Evolutionary conservation across 2,329 filamentous ascomycete species (phyloP).

Genomic region (Ustulina deusta): DNA sequence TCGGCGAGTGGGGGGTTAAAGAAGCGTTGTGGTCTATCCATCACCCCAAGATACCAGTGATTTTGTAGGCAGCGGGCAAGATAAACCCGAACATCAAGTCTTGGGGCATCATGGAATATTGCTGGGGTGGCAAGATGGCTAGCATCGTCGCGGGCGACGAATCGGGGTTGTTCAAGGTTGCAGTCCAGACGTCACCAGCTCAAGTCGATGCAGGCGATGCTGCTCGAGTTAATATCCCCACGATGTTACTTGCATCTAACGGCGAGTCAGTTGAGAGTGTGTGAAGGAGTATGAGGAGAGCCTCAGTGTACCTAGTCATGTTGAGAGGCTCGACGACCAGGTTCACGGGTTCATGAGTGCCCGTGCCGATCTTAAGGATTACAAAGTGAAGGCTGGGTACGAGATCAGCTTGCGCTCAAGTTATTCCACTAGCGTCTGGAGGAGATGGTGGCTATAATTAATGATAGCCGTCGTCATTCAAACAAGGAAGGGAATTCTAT

Average conservation of each 20-base stretch:
- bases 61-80: slow-evolving; percentile 62
- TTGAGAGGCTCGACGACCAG: slow-evolving; percentile 72
- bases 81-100: slow-evolving; percentile 65
- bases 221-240: slow-evolving; percentile 48
- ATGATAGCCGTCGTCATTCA: too few species aligned
- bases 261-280: slow-evolving; percentile 66
- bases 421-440: slow-evolving; percentile 65
- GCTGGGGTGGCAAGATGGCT: slow-evolving; percentile 76
- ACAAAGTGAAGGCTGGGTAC: slow-evolving; percentile 68
- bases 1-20: slow-evolving; percentile 70
- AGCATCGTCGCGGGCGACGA: slow-evolving; percentile 61
- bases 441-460: not conserved
- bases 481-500: too few species aligned
- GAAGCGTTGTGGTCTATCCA: slow-evolving; percentile 60
- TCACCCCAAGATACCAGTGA: slow-evolving; percentile 61
- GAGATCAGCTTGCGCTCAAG: slow-evolving; percentile 64
- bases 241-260: slow-evolving; percentile 68
- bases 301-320: slow-evolving; percentile 65
- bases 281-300: slow-evolving; percentile 65
- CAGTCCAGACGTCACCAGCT: slow-evolving; percentile 66
- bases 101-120: slow-evolving; percentile 70
- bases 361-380: slow-evolving; percentile 66
- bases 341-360: slow-evolving; percentile 80
- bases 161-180: slow-evolving; percentile 61
- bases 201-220: slow-evolving; percentile 71